Conservation (phyloP, 352 stramenopile genomes). For the Phytophthora melonis region DNA sequence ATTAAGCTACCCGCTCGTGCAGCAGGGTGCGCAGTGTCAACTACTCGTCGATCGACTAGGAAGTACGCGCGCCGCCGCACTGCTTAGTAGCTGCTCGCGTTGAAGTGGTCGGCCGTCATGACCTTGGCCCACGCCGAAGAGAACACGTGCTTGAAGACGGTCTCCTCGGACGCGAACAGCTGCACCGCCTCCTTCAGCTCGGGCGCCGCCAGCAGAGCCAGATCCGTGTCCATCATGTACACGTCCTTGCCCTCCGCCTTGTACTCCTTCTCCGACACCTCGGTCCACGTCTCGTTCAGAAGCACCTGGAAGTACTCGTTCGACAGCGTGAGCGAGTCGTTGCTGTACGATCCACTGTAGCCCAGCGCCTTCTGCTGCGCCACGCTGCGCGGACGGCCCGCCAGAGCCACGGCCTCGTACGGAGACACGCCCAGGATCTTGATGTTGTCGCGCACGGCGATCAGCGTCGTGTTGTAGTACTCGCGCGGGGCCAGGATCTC, state of each 20-base stretch:
- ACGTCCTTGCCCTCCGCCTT: constrained; percentile 36
- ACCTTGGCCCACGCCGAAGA: constrained; percentile 27
- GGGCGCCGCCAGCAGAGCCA: constrained; percentile 26
- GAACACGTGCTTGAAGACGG: constrained; percentile 29
- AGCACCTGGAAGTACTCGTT: constrained; percentile 34
- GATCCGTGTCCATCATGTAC: constrained; percentile 30
- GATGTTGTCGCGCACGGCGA: constrained; percentile 93
- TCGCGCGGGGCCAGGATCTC: constrained; percentile 92
- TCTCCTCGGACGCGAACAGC: constrained; percentile 28
- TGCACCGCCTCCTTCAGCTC: constrained; percentile 32
- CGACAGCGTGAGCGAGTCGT: constrained; percentile 81
- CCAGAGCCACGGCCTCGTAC: constrained; percentile 92
- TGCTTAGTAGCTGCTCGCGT: constrained; percentile 22
- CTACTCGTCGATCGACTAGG: constrained; percentile 10
- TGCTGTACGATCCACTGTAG: constrained; percentile 87
- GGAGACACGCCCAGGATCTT: constrained; percentile 92
- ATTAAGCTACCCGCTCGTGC: constrained; percentile 27
- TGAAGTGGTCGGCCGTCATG: constrained; percentile 31
- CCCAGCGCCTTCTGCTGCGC: constrained; percentile 89
- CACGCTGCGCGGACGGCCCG: constrained; percentile 90
- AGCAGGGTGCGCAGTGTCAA: constrained; percentile 9
- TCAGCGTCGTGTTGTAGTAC: constrained; percentile 73
- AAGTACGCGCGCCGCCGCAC: constrained; percentile 9
- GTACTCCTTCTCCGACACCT: constrained; percentile 30
- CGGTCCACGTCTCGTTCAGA: constrained; percentile 31